phyloP scores from a whole-genome alignment of 257 asterid genomes.

The Solanum tarapatanum region DNA sequence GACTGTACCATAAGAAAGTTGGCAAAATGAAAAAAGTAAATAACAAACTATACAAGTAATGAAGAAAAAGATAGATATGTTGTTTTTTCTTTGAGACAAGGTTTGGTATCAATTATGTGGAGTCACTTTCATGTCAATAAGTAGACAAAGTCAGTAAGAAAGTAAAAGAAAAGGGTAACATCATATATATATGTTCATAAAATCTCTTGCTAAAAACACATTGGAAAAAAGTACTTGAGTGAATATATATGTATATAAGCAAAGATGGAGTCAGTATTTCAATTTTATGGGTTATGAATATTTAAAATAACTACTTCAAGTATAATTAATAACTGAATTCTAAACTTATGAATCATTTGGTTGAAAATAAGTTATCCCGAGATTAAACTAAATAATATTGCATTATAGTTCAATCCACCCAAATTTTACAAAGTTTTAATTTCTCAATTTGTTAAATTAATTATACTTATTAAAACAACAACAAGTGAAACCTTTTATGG shows the following conservation, averaged over 20 bases:
- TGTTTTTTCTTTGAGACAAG: background rate
- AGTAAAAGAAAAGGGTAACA: background rate
- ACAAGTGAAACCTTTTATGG: too few species aligned
- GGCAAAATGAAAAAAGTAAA: background rate
- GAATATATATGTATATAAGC: too few species aligned
- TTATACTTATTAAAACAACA: too few species aligned
- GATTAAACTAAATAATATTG: too few species aligned
- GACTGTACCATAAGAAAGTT: background rate
- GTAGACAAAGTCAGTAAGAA: background rate
- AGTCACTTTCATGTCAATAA: background rate
- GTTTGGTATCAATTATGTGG: background rate
- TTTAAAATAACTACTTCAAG: too few species aligned
- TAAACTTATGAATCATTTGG: background rate
- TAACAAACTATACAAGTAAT: background rate
- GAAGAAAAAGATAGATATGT: background rate
- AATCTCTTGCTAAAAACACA: background rate
- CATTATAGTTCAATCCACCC: too few species aligned
- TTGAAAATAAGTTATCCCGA: too few species aligned
- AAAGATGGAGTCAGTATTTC: accelerated
- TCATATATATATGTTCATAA: background rate
- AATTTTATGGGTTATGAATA: too few species aligned
- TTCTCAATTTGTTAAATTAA: too few species aligned
- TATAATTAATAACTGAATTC: background rate
- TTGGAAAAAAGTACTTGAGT: background rate
- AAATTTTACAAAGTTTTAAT: too few species aligned